Evolutionary conservation across 164 flowering plant genomes (phyloP).

Genomic region (Paratinospora sagittata): DNA sequence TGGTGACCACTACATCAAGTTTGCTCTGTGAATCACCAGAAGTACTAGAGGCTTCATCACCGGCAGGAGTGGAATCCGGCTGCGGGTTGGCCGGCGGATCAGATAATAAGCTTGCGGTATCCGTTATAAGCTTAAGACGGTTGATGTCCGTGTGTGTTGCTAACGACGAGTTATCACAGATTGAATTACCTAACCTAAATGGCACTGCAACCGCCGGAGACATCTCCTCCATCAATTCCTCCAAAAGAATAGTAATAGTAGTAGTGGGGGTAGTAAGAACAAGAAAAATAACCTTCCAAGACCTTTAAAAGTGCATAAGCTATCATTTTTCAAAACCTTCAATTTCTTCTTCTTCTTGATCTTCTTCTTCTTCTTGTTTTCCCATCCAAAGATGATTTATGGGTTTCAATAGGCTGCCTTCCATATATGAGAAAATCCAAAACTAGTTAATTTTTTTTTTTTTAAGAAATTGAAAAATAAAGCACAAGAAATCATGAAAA

Average conservation of each 20-base stretch:
- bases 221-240: conserved; percentile 44
- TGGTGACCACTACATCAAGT: conserved; percentile 6
- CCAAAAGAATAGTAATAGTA: conserved; percentile 3
- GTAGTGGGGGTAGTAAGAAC: too few species aligned
- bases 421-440: conserved; percentile 15
- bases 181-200: conserved; percentile 35
- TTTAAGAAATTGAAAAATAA: neutral
- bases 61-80: conserved; percentile 14
- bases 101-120: conserved; percentile 33
- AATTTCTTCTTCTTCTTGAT: conserved; percentile 5
- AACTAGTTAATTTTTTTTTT: neutral
- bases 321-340: conserved; percentile 17
- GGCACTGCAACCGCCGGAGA: conserved; percentile 32
- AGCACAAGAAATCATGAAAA: neutral
- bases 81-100: conserved; percentile 18
- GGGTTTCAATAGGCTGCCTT: conserved; percentile 5
- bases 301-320: conserved; percentile 19
- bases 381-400: conserved; percentile 8
- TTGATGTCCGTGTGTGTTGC: conserved; percentile 21
- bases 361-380: neutral
- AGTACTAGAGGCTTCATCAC: conserved; percentile 15
- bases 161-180: conserved; percentile 26
- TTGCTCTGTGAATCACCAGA: conserved; percentile 6
- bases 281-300: conserved; percentile 5
- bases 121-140: conserved; percentile 37